A percentile compares a stretch with the other conserved stretches of the same genome.
Evolutionary conservation across 2,329 filamentous ascomycete genomes (phyloP).

Genomic region (Alternaria viburni): DNA sequence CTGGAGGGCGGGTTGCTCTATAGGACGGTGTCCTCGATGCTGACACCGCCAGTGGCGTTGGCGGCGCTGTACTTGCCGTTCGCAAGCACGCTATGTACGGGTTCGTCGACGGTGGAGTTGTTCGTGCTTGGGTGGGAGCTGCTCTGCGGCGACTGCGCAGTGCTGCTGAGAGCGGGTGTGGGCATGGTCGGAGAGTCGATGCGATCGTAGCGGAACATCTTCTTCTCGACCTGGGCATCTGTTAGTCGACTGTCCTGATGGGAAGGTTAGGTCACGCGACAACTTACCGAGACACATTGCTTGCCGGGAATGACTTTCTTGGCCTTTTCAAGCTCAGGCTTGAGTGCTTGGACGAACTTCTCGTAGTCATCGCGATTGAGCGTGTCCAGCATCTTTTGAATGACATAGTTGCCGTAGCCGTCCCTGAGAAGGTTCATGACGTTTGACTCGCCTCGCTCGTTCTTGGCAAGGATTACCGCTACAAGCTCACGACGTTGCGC

Average conservation of each 20-base stretch:
- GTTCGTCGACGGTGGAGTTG: constrained; percentile 60
- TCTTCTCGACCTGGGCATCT: constrained; percentile 51
- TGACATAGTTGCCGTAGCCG: constrained; percentile 93
- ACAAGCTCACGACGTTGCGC: constrained; percentile 75
- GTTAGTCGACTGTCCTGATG: constrained; percentile 8
- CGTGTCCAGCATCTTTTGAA: constrained; percentile 79
- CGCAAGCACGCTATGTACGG: constrained; percentile 36
- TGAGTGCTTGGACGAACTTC: constrained; percentile 50
- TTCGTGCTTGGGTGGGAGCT: constrained; percentile 69
- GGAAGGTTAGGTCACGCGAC: background rate
- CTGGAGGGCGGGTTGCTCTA: constrained; percentile 7
- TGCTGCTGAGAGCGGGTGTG: constrained; percentile 70
- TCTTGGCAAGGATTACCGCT: constrained; percentile 51
- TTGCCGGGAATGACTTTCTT: constrained; percentile 51
- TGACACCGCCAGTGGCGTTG: constrained; percentile 19
- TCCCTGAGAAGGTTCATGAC: constrained; percentile 83
- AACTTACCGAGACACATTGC: constrained; percentile 50
- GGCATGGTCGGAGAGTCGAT: constrained; percentile 42
- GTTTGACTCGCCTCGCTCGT: constrained; percentile 71
- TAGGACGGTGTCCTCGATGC: constrained; percentile 20
- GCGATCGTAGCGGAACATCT: constrained; percentile 54
- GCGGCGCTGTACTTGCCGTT: constrained; percentile 19
- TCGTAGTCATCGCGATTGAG: constrained; percentile 50
- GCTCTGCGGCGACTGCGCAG: constrained; percentile 72
- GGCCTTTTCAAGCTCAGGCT: constrained; percentile 54